Base-by-base conservation (phyloP, 2,329 filamentous ascomycete genomes). In the Hortaea werneckii region DNA sequence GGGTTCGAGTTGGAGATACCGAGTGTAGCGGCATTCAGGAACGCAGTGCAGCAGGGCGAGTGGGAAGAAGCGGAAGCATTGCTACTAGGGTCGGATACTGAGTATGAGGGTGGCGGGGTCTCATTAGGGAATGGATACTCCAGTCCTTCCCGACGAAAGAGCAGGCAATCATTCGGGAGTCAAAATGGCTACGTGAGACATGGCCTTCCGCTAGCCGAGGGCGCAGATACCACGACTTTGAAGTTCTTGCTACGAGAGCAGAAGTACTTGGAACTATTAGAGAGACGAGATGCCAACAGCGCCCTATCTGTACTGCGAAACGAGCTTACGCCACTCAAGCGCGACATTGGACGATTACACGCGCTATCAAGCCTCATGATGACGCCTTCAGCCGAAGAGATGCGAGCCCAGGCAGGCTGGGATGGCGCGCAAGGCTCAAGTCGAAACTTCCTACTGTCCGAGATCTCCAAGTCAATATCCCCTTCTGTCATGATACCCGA, bases 401-500 rank as follows among this genome's bases (percentile, higher is more conserved):
- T 96, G 35, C 85, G 81, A 64, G 62, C 67, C 4, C 85, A 85
- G 65, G 85, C 89, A 1, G 76, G 79, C 7, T 96, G 90, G 89
- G 87, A 94, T 62, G 88, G 87, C 10, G 83, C 87, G 1, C 67
- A 76, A 38, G 87, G 85, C 37, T 69, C 79, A 46, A 95, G 88
- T 37, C 80, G 90, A 51, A 79, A 80, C 52, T 70, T 74, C 11
- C 68, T 96, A 4, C 75, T 96, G 13, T 87, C 85, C 0, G 80
- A 92, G 49, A 70, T 96, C 30, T 95, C 89, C 26, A 87, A 77
- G 71, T 95, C 80, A 46, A 94, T 98, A 63, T 95, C 92, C 1
- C 90, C 92, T 0, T 92, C 88, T 4, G 86, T 95, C 39, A 96
- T 98, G 89, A 84, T 98, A 45, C 92, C 92, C 1, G 87, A 95